Conservation (phyloP, 148 eudicot species). For the Rhododendron vialii region DNA sequence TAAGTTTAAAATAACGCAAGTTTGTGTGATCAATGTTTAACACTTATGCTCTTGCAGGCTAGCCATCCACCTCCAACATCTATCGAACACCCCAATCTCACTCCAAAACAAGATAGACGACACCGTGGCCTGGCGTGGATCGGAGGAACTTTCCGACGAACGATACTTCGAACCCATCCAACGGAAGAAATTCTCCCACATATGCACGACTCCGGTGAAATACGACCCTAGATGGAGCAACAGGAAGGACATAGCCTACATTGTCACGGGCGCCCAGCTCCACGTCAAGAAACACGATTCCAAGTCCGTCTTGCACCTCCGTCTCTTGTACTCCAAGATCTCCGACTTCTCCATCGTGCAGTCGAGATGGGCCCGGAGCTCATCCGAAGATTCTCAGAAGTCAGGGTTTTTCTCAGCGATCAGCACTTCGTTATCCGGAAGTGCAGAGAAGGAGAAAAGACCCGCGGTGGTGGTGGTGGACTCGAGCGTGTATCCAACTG, state of each 20-base stretch:
- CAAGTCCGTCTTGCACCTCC: constrained; percentile 56
- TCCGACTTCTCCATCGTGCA: constrained; percentile 29
- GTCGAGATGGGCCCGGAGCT: constrained; percentile 53
- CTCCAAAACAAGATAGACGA: constrained; percentile 41
- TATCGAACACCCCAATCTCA: constrained; percentile 49
- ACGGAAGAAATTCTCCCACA: constrained; percentile 59
- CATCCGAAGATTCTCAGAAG: constrained; percentile 38
- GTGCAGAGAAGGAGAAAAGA: constrained; percentile 33
- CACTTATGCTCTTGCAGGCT: constrained; percentile 36
- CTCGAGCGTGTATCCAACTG: constrained; percentile 62
- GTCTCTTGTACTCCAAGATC: constrained; percentile 53
- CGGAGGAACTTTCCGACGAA: constrained; percentile 44
- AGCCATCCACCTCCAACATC: constrained; percentile 76
- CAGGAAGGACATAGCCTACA: constrained; percentile 25
- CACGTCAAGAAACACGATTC: constrained; percentile 44
- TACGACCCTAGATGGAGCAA: constrained; percentile 44
- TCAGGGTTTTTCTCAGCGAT: constrained; percentile 36
- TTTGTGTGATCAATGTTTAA: too few species aligned
- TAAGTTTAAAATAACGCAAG: too few species aligned
- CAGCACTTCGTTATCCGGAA: constrained; percentile 40
- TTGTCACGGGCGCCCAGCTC: constrained; percentile 83
- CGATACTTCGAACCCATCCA: constrained; percentile 59
- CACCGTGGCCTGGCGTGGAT: constrained; percentile 49
- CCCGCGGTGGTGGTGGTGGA: constrained; percentile 51
- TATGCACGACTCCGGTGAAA: constrained; percentile 64